These are phyloP conservation scores for Phyllachora maydis DNA, from an alignment of 2,329 filamentous ascomycete genomes.

Conservation along the genomic window DNA sequence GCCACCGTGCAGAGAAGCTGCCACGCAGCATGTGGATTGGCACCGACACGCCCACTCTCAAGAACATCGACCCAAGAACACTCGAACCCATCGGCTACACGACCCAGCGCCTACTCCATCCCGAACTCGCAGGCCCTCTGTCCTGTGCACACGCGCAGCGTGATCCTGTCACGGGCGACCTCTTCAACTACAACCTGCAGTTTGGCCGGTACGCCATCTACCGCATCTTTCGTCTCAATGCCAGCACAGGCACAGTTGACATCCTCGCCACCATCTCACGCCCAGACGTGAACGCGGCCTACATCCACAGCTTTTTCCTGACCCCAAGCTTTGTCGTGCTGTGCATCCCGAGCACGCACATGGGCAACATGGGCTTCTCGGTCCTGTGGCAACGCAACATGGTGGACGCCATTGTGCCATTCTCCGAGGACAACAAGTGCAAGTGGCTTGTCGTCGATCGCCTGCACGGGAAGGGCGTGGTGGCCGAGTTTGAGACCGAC, in stretches of 20 bases:
- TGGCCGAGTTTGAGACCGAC: conserved; percentile 45
- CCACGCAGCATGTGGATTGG: conserved; percentile 28
- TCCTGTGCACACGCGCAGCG: conserved; percentile 52
- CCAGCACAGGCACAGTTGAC: conserved; percentile 40
- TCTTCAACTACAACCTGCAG: conserved; percentile 68
- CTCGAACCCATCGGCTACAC: conserved; percentile 51
- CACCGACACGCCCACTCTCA: conserved; percentile 34
- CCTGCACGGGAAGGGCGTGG: conserved; percentile 34
- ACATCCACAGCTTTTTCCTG: conserved; percentile 69
- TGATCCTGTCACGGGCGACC: conserved; percentile 52
- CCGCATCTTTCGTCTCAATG: conserved; percentile 45
- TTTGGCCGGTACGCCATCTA: conserved; percentile 37
- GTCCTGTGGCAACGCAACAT: conserved; percentile 47
- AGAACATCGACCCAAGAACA: conserved; percentile 46
- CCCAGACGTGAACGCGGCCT: conserved; percentile 32
- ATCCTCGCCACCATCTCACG: conserved; percentile 47
- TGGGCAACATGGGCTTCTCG: conserved; percentile 32
- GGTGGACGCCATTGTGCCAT: conserved; percentile 44
- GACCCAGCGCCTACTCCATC: conserved; percentile 39
- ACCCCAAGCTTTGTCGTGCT: conserved; percentile 51
- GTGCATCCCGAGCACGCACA: conserved; percentile 48
- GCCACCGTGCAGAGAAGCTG: conserved; percentile 18
- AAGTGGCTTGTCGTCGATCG: conserved; percentile 63
- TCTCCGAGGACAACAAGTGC: conserved; percentile 31
- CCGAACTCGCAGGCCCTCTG: conserved; percentile 42